Conservation (phyloP, 371 early-diverging fungal species). For the Apophysomyces trapeziformis region DNA sequence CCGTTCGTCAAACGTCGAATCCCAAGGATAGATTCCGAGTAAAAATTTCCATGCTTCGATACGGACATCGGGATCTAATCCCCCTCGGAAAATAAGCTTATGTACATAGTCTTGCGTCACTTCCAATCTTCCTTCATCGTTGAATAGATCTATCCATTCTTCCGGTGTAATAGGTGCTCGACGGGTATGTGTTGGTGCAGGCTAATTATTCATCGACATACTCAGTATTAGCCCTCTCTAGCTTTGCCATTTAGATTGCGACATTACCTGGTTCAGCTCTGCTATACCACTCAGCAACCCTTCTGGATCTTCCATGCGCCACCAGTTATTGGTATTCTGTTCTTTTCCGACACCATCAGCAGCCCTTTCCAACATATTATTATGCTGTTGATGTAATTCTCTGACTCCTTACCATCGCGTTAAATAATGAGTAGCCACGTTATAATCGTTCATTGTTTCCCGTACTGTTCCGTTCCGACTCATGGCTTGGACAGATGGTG, state of each 20-base stretch:
- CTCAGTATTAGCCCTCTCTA: slow-evolving; percentile 7
- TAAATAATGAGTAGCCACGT: slow-evolving; percentile 78
- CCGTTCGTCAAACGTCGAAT: slow-evolving; percentile 78
- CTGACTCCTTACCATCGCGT: slow-evolving; percentile 66
- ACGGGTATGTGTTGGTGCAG: slow-evolving; percentile 38
- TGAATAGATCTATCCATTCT: slow-evolving; percentile 79
- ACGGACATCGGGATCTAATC: slow-evolving; percentile 82
- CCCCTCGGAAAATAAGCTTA: slow-evolving; percentile 76
- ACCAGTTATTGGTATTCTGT: slow-evolving; percentile 37
- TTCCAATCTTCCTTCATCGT: slow-evolving; percentile 61
- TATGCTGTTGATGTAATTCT: slow-evolving; percentile 26
- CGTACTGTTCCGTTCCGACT: slow-evolving; percentile 51
- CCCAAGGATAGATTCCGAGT: slow-evolving; percentile 85
- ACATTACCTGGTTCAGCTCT: slow-evolving; percentile 25
- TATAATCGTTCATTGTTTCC: slow-evolving; percentile 72
- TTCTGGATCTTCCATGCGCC: slow-evolving; percentile 28
- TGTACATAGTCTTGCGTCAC: slow-evolving; percentile 58
- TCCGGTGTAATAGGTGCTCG: slow-evolving; percentile 70
- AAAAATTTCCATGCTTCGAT: slow-evolving; percentile 92
- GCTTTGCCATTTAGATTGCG: background rate
- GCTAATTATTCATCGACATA: slow-evolving; percentile 10
- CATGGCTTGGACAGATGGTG: slow-evolving; percentile 52
- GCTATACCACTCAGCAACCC: slow-evolving; percentile 34
- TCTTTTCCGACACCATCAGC: slow-evolving; percentile 39
- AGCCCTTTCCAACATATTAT: slow-evolving; percentile 32